Conservation (phyloP, 768 basidiomycete genomes). For the Floccularia luteovirens region DNA sequence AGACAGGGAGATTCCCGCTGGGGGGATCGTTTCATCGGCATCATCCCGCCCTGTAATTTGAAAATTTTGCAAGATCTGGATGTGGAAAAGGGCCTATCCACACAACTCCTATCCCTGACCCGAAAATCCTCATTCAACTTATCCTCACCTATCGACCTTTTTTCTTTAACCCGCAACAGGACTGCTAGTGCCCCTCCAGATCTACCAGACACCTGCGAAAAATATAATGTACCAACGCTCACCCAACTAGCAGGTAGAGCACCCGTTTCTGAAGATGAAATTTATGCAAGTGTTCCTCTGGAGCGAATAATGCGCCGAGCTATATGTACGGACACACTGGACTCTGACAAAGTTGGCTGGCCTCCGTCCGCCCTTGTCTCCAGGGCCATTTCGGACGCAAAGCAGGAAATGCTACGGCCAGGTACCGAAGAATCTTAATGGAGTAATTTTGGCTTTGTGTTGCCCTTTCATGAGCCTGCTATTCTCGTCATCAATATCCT, state of each 20-base stretch:
- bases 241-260: background rate
- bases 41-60: background rate
- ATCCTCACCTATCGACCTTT: background rate
- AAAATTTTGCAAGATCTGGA: background rate
- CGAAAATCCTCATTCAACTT: background rate
- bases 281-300: background rate
- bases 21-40: conserved; percentile 19
- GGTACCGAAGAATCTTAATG: too few species aligned
- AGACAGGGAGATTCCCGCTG: conserved; percentile 9
- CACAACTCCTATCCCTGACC: background rate
- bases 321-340: background rate
- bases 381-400: background rate
- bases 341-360: background rate
- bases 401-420: background rate
- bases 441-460: too few species aligned
- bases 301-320: background rate
- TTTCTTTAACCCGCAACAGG: background rate
- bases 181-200: background rate
- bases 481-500: too few species aligned
- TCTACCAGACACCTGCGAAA: background rate
- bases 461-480: too few species aligned
- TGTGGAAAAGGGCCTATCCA: too few species aligned
- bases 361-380: background rate
- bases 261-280: background rate
- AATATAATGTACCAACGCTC: background rate